Conservation (phyloP, 148 eudicot species). For the Talinum fruticosum region DNA sequence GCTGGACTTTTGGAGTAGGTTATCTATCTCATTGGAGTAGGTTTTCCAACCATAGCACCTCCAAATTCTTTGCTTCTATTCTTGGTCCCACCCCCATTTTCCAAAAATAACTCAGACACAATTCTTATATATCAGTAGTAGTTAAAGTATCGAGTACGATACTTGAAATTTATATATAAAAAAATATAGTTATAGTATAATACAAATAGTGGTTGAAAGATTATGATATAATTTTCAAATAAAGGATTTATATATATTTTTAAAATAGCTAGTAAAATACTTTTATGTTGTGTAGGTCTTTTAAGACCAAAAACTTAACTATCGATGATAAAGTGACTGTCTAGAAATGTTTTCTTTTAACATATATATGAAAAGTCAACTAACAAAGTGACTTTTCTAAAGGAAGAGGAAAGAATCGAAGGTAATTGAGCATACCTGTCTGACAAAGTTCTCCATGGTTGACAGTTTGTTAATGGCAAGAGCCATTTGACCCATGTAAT, state of each 20-base stretch:
- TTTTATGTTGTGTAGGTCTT: not conserved
- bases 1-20: constrained; percentile 35
- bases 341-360: not conserved
- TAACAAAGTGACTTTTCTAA: no score
- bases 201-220: no score
- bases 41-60: constrained; percentile 40
- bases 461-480: constrained; percentile 82
- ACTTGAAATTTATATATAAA: no score
- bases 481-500: constrained; percentile 88
- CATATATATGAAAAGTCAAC: not conserved
- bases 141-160: no score
- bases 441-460: constrained; percentile 71
- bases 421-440: constrained; percentile 52
- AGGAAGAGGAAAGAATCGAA: not conserved
- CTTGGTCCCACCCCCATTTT: constrained; percentile 23
- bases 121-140: no score
- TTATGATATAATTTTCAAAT: no score
- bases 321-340: not conserved
- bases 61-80: constrained; percentile 13
- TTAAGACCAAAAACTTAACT: not conserved
- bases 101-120: not conserved
- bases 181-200: no score
- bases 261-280: not conserved
- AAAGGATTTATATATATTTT: no score
- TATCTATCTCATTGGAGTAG: constrained; percentile 37